Conservation (phyloP, 2,329 filamentous ascomycete species). For the Claviceps monticola region DNA sequence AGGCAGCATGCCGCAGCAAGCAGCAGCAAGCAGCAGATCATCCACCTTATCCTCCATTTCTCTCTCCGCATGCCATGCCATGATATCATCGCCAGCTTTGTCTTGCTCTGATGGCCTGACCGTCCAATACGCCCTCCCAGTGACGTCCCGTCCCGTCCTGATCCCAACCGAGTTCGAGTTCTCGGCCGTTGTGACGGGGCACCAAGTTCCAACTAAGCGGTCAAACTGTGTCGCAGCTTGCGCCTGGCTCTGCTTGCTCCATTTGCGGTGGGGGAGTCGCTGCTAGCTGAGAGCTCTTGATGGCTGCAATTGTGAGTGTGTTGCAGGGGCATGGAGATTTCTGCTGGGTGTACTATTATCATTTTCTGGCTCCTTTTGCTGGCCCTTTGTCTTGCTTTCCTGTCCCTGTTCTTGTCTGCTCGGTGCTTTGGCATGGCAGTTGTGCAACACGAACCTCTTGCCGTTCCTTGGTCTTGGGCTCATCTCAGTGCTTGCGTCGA, state of each 20-base stretch:
- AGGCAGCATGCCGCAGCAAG: neutral
- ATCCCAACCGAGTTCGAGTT: too few relatives aligned
- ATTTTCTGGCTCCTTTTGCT: neutral
- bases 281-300: conserved; percentile 13
- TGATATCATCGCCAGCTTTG: too few relatives aligned
- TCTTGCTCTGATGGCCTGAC: too few relatives aligned
- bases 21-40: neutral
- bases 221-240: too few relatives aligned
- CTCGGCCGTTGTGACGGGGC: too few relatives aligned
- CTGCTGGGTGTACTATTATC: neutral
- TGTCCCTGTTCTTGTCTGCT: neutral
- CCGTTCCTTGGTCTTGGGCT: too few relatives aligned
- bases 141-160: too few relatives aligned
- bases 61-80: neutral
- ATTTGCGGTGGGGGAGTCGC: conserved; percentile 1
- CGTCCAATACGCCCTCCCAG: too few relatives aligned
- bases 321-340: neutral
- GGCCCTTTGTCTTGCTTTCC: neutral
- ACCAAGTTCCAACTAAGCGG: too few relatives aligned
- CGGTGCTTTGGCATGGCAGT: too few relatives aligned
- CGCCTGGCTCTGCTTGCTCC: neutral
- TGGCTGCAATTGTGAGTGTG: conserved; percentile 22
- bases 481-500: neutral
- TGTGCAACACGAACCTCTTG: too few relatives aligned
- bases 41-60: neutral